These are phyloP conservation scores for Pseudomassariella vexata DNA, from an alignment of 2,329 filamentous ascomycete genomes.

Conservation along the genomic window DNA sequence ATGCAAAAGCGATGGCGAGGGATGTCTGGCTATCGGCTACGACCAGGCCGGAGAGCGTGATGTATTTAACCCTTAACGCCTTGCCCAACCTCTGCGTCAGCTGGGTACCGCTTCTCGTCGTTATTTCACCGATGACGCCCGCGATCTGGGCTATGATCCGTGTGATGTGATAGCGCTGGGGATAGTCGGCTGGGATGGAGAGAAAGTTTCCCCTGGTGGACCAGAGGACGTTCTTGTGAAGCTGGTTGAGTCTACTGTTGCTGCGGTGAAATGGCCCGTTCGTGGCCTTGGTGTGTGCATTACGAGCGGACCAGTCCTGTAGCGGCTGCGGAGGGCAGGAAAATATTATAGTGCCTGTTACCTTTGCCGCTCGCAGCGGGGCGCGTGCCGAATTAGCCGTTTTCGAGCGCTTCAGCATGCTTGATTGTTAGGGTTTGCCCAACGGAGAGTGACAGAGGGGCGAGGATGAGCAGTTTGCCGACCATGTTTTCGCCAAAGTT, in stretches of 20 bases:
- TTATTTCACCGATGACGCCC: not conserved
- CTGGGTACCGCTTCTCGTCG: not conserved
- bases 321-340: slow-evolving; percentile 12
- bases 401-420: slow-evolving; percentile 37
- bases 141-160: not conserved
- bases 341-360: slow-evolving; percentile 31
- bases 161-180: slow-evolving; percentile 28
- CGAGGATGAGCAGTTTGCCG: slow-evolving; percentile 36
- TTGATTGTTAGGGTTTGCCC: slow-evolving; percentile 22
- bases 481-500: slow-evolving; percentile 57
- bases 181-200: slow-evolving; percentile 44
- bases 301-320: slow-evolving; percentile 22
- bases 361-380: slow-evolving; percentile 38
- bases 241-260: slow-evolving; percentile 40
- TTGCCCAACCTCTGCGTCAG: not conserved
- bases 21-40: slow-evolving; percentile 15
- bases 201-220: slow-evolving; percentile 52
- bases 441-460: not conserved
- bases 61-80: slow-evolving; percentile 10
- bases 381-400: slow-evolving; percentile 29
- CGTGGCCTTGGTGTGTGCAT: slow-evolving; percentile 20
- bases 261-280: slow-evolving; percentile 42
- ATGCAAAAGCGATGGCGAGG: slow-evolving; percentile 12
- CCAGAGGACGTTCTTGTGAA: slow-evolving; percentile 49
- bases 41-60: slow-evolving; percentile 8